A percentile compares a stretch with the other conserved stretches of the same genome.
phyloP scores from a whole-genome alignment of 2,329 filamentous ascomycete genomes.

The Aspergillus novoparasiticus region DNA sequence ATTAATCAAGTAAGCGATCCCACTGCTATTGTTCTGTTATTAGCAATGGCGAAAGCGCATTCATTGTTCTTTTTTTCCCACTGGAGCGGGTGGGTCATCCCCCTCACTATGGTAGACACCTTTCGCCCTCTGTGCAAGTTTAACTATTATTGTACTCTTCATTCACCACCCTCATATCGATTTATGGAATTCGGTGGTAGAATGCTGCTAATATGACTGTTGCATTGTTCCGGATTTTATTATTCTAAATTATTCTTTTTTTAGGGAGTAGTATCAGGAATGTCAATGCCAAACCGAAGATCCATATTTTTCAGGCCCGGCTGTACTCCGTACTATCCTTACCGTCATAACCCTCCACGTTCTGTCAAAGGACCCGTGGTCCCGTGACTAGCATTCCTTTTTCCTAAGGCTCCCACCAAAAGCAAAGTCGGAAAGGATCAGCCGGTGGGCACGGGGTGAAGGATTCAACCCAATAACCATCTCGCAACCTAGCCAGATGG shows the following conservation, averaged over 20 bases:
- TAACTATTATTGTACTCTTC: background rate
- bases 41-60: background rate
- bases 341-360: background rate
- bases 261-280: background rate
- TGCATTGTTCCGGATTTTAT: background rate
- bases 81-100: background rate
- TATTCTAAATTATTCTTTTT: background rate
- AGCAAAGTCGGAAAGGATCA: background rate
- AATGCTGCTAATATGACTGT: background rate
- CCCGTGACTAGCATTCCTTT: background rate
- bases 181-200: background rate
- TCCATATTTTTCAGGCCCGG: background rate
- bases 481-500: background rate
- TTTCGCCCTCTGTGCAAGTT: slow-evolving; percentile 16
- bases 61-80: slow-evolving; percentile 21
- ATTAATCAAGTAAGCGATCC: background rate
- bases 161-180: too few relatives aligned
- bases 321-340: background rate
- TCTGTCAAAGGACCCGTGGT: background rate
- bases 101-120: slow-evolving; percentile 3
- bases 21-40: slow-evolving; percentile 8
- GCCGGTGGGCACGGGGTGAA: background rate
- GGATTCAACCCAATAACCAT: background rate
- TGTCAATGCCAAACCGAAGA: background rate
- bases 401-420: background rate